A percentile compares a stretch with the other conserved stretches of the same genome.
Evolutionary conservation across 257 asterid species (phyloP).

Genomic region (Jaltomata sinuosa): DNA sequence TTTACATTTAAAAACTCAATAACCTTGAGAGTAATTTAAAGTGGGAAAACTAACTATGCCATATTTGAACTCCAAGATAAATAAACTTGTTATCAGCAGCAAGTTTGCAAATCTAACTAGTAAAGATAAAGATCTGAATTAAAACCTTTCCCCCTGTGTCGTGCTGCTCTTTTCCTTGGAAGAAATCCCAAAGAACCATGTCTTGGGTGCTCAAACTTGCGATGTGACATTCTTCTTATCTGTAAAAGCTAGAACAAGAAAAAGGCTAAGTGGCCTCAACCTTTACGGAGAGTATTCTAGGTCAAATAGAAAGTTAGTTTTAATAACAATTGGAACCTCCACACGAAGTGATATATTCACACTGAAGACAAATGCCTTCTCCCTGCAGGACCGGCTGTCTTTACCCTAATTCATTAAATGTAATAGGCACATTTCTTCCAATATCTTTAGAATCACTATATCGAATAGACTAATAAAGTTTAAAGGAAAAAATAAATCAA

Average conservation of each 20-base stretch:
- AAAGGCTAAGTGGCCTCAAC: too few relatives aligned
- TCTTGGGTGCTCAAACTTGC: conserved; percentile 92
- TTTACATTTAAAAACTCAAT: neutral
- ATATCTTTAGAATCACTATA: neutral
- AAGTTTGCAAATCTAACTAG: neutral
- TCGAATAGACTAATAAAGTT: neutral
- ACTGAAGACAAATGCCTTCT: too few relatives aligned
- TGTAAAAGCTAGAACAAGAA: neutral
- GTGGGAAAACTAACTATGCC: neutral
- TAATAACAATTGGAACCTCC: neutral
- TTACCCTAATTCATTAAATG: neutral
- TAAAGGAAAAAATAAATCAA: neutral
- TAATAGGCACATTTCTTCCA: neutral
- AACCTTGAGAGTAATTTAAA: neutral
- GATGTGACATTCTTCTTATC: conserved; percentile 57
- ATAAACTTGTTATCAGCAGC: neutral
- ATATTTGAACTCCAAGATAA: neutral
- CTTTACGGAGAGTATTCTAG: too few relatives aligned
- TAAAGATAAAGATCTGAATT: neutral
- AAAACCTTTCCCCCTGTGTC: conserved; percentile 79
- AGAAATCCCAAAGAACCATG: conserved; percentile 90
- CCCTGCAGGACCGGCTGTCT: neutral
- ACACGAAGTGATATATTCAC: neutral
- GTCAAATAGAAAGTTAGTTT: neutral
- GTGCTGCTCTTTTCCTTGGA: conserved; percentile 72